Evolutionary conservation across 306 rosid species (phyloP), one percentile per base, ranked within the genome.

Genomic region (Vigna reflexopilosa): DNA sequence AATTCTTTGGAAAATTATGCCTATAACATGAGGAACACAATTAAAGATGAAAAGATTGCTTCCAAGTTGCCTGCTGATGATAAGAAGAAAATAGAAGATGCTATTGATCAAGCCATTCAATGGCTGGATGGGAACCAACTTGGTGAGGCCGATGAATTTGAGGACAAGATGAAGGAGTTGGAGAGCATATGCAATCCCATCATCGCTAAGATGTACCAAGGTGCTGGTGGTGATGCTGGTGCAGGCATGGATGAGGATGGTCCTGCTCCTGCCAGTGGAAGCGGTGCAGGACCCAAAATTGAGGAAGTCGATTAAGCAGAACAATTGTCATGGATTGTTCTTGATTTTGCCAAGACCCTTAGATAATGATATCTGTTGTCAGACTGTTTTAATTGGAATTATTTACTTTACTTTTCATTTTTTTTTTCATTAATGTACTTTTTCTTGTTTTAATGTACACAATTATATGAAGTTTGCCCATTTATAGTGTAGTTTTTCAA

Each of bases 51-150:
- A 0, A 86, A 84, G 85, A 86, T 88, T 48, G 82, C 88, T 15
- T 82, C 92, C 4, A 86, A 88, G 87, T 59, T 88, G 4, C 17
- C 86, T 0, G 83, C 77, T 1, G 87, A 69, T 52, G 92, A 88
- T 54, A 88, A 88, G 90, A 86, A 88, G 75, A 88, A 82, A 51
- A 86, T 88, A 7, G 90, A 86, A 62, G 92, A 88, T 84, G 87
- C 90, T 0, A 86, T 88, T 55, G 90, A 88, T 17, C 68, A 70
- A 67, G 85, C 92, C 7, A 82, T 88, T 24, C 83, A 77, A 2
- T 88, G 90, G 90, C 88, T 88, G 0, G 90, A 88, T 22, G 90
- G 79, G 22, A 88, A 88, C 70, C 87, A 88, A 51, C 90, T 88
- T 54, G 89, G 81, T 0, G 89, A 88, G 78, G 84, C 85, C 2